Conservation (phyloP, 306 rosid genomes). For the Arachis stenosperma region DNA sequence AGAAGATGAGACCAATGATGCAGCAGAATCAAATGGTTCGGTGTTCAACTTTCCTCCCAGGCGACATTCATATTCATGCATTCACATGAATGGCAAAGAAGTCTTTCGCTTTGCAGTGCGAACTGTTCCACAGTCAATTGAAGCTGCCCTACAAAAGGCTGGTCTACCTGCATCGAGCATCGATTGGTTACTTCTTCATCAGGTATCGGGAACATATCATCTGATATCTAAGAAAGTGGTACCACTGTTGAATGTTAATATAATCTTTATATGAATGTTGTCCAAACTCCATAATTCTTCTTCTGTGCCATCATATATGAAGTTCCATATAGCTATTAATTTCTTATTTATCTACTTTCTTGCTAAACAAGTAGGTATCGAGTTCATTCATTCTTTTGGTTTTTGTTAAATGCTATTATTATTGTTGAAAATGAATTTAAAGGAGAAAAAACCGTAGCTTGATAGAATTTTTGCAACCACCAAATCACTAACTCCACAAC, state of each 20-base stretch:
- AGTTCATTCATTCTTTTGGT: background rate
- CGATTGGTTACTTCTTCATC: constrained; percentile 88
- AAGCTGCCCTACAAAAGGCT: constrained; percentile 74
- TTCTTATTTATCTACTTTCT: background rate
- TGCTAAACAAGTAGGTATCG: constrained; percentile 17
- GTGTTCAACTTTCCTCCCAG: constrained; percentile 58
- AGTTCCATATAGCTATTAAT: constrained; percentile 1
- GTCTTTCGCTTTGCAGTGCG: constrained; percentile 95
- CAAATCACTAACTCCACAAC: constrained; percentile 8
- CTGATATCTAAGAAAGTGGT: background rate
- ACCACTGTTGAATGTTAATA: background rate
- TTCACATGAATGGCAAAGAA: constrained; percentile 89
- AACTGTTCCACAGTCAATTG: constrained; percentile 85
- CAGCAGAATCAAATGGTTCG: constrained; percentile 75
- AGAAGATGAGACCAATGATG: constrained; percentile 51
- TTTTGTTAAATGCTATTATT: background rate
- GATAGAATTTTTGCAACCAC: constrained; percentile 5
- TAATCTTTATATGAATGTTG: background rate
- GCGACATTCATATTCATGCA: constrained; percentile 67
- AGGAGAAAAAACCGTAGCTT: background rate
- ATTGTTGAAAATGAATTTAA: background rate
- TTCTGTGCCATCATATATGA: constrained; percentile 5
- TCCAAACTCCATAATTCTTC: background rate
- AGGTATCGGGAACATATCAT: constrained; percentile 49
- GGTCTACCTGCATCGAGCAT: constrained; percentile 67